Percentiles rank a stretch among this genome's conserved stretches.
Conservation (phyloP, 108 stramenopile species). For the Skeletonema marinoi region DNA sequence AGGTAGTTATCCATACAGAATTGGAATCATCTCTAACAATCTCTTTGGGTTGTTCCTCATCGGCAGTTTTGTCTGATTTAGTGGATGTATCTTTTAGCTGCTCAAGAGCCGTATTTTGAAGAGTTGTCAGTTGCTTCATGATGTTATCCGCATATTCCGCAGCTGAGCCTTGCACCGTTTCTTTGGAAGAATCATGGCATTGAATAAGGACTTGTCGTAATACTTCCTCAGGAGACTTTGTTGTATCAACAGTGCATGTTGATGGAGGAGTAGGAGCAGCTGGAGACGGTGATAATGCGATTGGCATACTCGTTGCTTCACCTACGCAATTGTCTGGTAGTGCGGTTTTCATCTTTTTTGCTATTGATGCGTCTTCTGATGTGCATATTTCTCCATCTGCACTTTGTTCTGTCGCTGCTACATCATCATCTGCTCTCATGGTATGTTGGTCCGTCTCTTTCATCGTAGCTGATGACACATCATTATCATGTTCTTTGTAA, state of each 20-base stretch:
- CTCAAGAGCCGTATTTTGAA: not conserved
- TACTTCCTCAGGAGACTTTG: constrained; percentile 1
- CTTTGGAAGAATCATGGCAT: not conserved
- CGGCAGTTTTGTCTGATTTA: not conserved
- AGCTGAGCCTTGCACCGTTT: not conserved
- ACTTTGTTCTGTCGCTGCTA: not conserved
- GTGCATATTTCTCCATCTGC: not conserved
- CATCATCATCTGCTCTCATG: not conserved
- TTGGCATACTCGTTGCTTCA: not conserved
- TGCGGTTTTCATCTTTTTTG: not conserved
- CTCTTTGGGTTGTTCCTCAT: not conserved
- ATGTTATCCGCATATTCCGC: not conserved
- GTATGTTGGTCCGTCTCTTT: not conserved
- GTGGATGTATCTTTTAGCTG: not conserved
- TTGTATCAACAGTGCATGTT: not conserved
- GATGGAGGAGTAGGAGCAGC: not conserved
- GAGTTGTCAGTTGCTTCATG: constrained; percentile 1
- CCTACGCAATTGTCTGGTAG: not conserved
- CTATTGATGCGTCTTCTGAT: not conserved
- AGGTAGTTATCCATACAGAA: constrained; percentile 40
- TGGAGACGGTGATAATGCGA: not conserved
- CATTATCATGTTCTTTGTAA: not conserved
- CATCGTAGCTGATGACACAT: not conserved
- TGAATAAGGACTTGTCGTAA: constrained; percentile 15
- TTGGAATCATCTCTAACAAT: not conserved